These are phyloP conservation scores for Yarrowia sp. DNA, from an alignment of 805 yeast species.

Conservation along the genomic window DNA sequence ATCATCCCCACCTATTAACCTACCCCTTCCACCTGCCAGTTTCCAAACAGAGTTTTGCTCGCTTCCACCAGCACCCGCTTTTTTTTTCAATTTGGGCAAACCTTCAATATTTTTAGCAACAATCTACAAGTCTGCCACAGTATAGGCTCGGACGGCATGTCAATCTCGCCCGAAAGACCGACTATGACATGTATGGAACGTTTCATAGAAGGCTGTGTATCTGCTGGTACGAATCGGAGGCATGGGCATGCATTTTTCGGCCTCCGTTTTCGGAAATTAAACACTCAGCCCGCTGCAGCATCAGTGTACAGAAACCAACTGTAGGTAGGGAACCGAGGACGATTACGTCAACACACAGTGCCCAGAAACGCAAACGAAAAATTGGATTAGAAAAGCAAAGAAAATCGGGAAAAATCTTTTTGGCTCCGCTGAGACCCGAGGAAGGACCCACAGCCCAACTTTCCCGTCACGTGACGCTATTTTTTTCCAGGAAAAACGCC, in stretches of 20 bases:
- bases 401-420: not conserved
- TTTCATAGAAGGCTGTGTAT: not conserved
- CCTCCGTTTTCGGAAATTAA: not conserved
- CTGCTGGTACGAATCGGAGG: not conserved
- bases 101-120: slow-evolving; percentile 11
- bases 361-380: not conserved
- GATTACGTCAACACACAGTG: not conserved
- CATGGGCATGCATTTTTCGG: too few species aligned
- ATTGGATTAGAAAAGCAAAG: not conserved
- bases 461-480: not conserved
- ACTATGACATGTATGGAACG: not conserved
- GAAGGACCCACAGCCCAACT: not conserved
- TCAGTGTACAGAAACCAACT: not conserved
- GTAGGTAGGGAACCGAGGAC: not conserved
- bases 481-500: too few species aligned
- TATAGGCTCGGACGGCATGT: slow-evolving; percentile 9
- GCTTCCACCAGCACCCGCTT: slow-evolving; percentile 1
- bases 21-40: not conserved
- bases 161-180: not conserved
- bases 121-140: not conserved
- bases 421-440: not conserved
- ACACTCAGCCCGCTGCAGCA: not conserved
- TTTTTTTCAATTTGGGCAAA: not conserved
- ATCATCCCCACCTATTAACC: not conserved
- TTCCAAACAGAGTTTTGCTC: slow-evolving; percentile 4